Evolutionary conservation across 768 basidiomycete species (phyloP), one percentile per base, ranked within the genome.

Genomic region (Leccinum broughii): DNA sequence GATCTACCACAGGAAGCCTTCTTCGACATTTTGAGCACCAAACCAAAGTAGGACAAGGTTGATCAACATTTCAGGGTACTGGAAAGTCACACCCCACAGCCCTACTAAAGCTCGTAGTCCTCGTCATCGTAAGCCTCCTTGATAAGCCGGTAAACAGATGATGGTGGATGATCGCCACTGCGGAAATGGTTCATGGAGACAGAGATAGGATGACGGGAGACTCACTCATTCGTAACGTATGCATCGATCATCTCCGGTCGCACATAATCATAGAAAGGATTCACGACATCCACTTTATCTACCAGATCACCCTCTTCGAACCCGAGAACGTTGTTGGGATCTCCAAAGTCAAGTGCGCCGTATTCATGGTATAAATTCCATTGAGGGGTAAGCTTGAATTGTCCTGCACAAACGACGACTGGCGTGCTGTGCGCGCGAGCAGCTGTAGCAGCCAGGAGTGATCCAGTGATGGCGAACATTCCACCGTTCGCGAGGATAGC

Each of bases 211-310:
- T 35, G 37, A 24, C 10, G 75, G 61, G 28, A 35, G 26, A 80
- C 95, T 80, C 74, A 98, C 96, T 98, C 92, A 66, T 99, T 98
- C 13, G 95, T 98, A 67, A 99, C 92, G 74, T 92, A 96, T 13
- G 93, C 90, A 70, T 94, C 90, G 57, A 99, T 85, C 64, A 98
- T 76, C 70, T 98, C 95, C 22, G 95, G 95, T 55, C 86, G 83
- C 44, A 99, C 90, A 75, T 96, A 95, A 76, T 99, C 97, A 71
- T 91, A 98, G 72, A 92, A 93, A n/a, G 95, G 95, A 71, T 95
- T 96, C 50, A 95, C 78, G 9, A 96, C 93, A 65, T 97, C 93
- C 14, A 95, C 93, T 65, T 90, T 91, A 63, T 95, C 90, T 46
- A 91, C 85, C 7, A 93, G 76, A 65, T 84, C 81, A 1, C 89